Conservation (phyloP, 768 basidiomycete species). For the Mycena chlorophos region DNA sequence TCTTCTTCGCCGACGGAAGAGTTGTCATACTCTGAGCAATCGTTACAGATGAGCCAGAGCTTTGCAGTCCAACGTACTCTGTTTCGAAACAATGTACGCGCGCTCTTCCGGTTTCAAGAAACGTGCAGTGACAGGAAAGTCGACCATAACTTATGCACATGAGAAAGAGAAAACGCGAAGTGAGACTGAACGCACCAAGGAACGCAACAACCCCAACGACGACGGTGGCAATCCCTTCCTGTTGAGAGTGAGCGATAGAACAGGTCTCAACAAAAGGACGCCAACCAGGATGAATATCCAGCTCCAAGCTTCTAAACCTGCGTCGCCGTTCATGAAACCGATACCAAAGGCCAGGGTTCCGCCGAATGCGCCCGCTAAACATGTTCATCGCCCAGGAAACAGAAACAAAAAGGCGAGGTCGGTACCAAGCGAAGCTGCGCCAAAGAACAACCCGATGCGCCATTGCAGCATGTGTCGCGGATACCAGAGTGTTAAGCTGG, state of each 20-base stretch:
- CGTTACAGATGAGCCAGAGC: background rate
- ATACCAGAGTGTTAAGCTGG: constrained; percentile 67
- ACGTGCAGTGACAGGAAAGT: constrained; percentile 57
- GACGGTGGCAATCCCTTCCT: constrained; percentile 63
- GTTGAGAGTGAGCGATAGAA: background rate
- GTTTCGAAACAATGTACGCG: constrained; percentile 52
- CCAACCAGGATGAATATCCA: constrained; percentile 57
- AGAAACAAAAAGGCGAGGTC: constrained; percentile 19
- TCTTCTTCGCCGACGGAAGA: constrained; percentile 64
- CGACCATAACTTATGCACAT: constrained; percentile 50
- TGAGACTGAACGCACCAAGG: constrained; percentile 37
- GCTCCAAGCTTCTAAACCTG: constrained; percentile 56
- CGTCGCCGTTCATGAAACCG: constrained; percentile 49
- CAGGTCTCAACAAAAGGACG: constrained; percentile 42
- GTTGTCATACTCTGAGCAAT: constrained; percentile 52
- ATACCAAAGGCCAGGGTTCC: constrained; percentile 59
- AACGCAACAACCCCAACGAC: constrained; percentile 54
- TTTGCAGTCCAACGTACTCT: constrained; percentile 43
- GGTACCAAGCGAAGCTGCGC: constrained; percentile 58
- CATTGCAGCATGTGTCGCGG: constrained; percentile 60
- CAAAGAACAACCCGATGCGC: constrained; percentile 64
- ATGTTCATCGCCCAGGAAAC: background rate
- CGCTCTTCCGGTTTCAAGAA: constrained; percentile 66
- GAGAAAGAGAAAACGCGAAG: background rate
- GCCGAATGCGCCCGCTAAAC: constrained; percentile 48